Percentiles rank a stretch among this genome's conserved stretches.
Conservation (phyloP, 2,329 filamentous ascomycete genomes). For the Fusarium redolens region DNA sequence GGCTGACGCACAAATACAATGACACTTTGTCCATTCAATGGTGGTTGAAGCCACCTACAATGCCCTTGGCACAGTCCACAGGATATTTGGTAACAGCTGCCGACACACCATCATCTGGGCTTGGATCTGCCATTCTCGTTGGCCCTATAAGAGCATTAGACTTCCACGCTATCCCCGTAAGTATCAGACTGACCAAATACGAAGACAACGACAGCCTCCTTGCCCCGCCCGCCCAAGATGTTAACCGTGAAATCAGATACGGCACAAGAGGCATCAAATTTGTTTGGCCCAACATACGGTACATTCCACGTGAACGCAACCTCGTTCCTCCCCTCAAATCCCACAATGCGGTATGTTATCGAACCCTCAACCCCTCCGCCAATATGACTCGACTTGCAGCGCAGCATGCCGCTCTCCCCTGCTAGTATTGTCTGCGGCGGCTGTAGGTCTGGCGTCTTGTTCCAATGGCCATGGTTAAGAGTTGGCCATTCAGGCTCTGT, state of each 20-base stretch:
- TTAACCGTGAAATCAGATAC: neutral
- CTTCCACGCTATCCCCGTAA: fast-evolving
- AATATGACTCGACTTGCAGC: neutral
- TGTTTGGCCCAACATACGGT: slow-evolving; percentile 9
- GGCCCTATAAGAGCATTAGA: neutral
- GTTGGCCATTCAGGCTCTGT: neutral
- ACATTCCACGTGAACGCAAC: slow-evolving; percentile 7
- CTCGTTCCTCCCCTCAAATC: neutral
- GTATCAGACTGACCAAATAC: slow-evolving; percentile 5
- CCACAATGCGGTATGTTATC: neutral
- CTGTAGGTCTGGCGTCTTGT: neutral
- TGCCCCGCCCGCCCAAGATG: slow-evolving; percentile 1
- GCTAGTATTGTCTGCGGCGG: neutral
- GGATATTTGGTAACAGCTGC: neutral
- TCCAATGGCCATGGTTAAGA: neutral
- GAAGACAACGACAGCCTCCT: slow-evolving; percentile 12
- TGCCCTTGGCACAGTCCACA: neutral
- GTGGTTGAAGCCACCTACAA: neutral
- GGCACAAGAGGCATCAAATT: neutral
- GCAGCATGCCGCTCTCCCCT: neutral
- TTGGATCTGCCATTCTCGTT: neutral
- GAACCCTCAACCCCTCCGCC: neutral
- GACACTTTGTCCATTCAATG: neutral
- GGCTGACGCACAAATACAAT: fast-evolving
- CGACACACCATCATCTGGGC: neutral